Evolutionary conservation across 805 yeast species (phyloP).

Genomic region (Candida khao-thaluensis): DNA sequence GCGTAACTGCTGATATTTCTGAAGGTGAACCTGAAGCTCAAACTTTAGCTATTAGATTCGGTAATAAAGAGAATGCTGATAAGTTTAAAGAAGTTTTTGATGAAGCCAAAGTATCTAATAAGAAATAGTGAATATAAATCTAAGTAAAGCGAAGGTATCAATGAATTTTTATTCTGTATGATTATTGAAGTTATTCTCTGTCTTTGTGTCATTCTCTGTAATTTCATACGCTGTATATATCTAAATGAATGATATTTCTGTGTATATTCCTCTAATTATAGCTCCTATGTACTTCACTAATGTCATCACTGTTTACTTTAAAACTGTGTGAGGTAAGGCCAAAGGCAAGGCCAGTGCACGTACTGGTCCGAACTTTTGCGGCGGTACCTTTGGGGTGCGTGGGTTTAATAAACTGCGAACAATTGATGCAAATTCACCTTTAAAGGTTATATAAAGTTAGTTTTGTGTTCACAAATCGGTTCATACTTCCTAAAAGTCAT

Average conservation of each 20-base stretch:
- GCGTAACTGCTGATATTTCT: conserved; percentile 88
- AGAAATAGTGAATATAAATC: conserved; percentile 9
- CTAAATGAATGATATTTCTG: too few species aligned
- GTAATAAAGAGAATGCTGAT: conserved; percentile 89
- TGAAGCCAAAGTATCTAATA: conserved; percentile 60
- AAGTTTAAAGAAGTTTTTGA: conserved; percentile 91
- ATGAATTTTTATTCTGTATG: too few species aligned
- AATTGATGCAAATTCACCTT: conserved; percentile 4
- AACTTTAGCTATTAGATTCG: conserved; percentile 95
- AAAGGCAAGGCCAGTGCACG: neutral
- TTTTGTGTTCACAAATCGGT: too few species aligned
- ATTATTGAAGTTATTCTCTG: neutral
- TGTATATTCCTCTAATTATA: too few species aligned
- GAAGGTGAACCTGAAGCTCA: conserved; percentile 96
- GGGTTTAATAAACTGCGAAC: conserved; percentile 7
- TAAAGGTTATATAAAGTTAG: too few species aligned
- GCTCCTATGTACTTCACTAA: too few species aligned
- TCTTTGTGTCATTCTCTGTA: too few species aligned
- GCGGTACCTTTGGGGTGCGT: conserved; percentile 2
- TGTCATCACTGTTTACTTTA: too few species aligned
- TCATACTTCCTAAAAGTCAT: too few species aligned
- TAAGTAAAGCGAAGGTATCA: neutral
- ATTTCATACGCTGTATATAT: too few species aligned
- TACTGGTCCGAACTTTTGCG: neutral
- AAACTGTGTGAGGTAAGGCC: too few species aligned